Evolutionary conservation across 176 grass and related monocot species (phyloP), one percentile per base, ranked within the genome.

Genomic region (Thinopyrum elongatum): DNA sequence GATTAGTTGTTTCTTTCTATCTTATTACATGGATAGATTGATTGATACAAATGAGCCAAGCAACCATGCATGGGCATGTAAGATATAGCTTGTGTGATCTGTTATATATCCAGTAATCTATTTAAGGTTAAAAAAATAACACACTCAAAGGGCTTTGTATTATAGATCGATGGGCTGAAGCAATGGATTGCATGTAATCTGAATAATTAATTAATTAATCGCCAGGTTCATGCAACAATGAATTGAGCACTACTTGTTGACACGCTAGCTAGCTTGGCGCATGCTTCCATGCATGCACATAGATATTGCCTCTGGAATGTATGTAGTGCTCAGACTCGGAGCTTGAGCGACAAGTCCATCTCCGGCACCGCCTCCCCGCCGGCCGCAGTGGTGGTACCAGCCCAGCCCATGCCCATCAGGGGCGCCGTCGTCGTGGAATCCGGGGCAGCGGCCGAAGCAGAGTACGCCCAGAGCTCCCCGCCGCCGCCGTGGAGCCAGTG

Each of bases 341-440:
- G 90, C 86, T 55, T 91, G 13, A 91, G 90, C 10, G 90, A 91
- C 78, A 91, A 31, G 55, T 91, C 90, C 70, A 91, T 81, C 77
- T 91, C 90, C 53, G 84, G 64, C 70, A 81, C 83, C 53, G 28
- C 65, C 10, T 81, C 77, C 29, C 70, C 6, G 53, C 44, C 21
- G 5, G 3, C 75, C 23, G 30, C 28, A 44, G 28, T 49, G 65
- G 22, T 4, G 31, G 4, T 21, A 51, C 23, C n/a, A 2, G 13
- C 67, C 62, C 65, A 25, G 7, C 75, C 26, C 72, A 51, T 30
- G 72, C 21, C 0, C 65, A 10, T 15, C 9, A 21, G 39, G 12
- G 33, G 49, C 59, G 25, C 22, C 3, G 30, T 7, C 61, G 28
- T 7, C 42, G 4, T 0, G 44, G 14, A 22, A 7, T 23, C 33